Evolutionary conservation across 768 basidiomycete species (phyloP), one percentile per base, ranked within the genome.

Genomic region (Hydnum rufescens): DNA sequence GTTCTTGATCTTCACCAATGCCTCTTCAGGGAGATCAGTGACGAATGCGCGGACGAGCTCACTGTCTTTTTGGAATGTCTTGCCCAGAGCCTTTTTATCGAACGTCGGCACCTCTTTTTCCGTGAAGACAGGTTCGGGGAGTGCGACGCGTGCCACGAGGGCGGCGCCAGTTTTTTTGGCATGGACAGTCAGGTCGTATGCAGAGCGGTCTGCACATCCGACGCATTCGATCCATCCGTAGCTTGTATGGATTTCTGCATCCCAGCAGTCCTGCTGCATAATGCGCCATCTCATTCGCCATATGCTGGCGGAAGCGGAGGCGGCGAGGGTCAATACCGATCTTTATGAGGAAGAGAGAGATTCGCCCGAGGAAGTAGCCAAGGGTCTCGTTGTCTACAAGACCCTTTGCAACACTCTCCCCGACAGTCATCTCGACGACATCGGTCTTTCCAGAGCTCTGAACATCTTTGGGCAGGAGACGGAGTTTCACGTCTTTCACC

Each of bases 261-360:
- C 95, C 95, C 95, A 99, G 66, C 95, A 99, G 67, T 97, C 93
- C 34, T 89, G n/a, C 77, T 52, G 95, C 93, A 64, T 99, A 99
- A 65, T 97, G 95, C 1, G 95, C 95, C 93, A 97, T 97, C 71
- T 97, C 95, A 67, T 97, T 99, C 32, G 68, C 74, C 95, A 97
- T 97, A 65, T 99, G 95, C 62, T 99, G 95, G 31, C 95, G 74
- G 76, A 96, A 97, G 51, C 95, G 77, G 57, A 96, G 70, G 4
- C 89, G 76, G 46, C 62, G 57, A 13, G 81, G 78, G 69, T 92
- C 72, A 65, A 99, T 82, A 55, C 93, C 95, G 61, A 97, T 87
- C 67, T 83, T 83, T 58, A 78, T 60, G 49, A 97, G 71, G 74
- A 92, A 97, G 56, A 80, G 77, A 66, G 80, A 77, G 61, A 95